These are phyloP conservation scores for Vaccinium darrowii DNA, from an alignment of 148 eudicot species.

Conservation along the genomic window DNA sequence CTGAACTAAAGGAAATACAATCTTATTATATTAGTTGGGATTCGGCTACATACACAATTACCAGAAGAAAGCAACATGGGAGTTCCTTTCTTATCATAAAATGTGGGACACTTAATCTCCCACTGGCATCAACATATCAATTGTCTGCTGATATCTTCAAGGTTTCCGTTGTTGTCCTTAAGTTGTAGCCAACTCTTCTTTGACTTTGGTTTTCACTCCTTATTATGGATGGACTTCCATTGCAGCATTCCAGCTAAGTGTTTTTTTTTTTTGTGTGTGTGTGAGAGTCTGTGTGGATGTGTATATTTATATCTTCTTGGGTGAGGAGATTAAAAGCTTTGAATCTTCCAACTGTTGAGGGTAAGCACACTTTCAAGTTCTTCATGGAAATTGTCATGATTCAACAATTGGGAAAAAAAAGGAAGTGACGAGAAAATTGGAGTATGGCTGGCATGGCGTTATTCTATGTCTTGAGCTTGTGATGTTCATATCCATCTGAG, in stretches of 20 bases:
- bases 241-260: not conserved
- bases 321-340: not conserved
- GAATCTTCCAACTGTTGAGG: not conserved
- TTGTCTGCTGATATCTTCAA: not conserved
- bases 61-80: constrained; percentile 2
- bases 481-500: not conserved
- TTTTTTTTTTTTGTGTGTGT: too few species aligned
- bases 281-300: not conserved
- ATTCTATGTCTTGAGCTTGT: not conserved
- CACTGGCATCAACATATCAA: not conserved
- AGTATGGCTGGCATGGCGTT: not conserved
- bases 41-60: not conserved
- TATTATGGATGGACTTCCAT: not conserved
- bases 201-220: not conserved
- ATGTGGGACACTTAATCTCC: not conserved
- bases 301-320: not conserved
- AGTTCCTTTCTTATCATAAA: not conserved
- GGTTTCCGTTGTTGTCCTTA: not conserved
- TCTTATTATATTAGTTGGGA: not conserved
- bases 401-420: not conserved
- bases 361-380: not conserved
- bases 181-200: not conserved
- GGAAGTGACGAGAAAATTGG: not conserved
- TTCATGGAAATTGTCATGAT: not conserved
- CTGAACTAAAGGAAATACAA: too few species aligned